Conservation (phyloP, 805 yeast species). For the Scheffersomyces ergatensis region DNA sequence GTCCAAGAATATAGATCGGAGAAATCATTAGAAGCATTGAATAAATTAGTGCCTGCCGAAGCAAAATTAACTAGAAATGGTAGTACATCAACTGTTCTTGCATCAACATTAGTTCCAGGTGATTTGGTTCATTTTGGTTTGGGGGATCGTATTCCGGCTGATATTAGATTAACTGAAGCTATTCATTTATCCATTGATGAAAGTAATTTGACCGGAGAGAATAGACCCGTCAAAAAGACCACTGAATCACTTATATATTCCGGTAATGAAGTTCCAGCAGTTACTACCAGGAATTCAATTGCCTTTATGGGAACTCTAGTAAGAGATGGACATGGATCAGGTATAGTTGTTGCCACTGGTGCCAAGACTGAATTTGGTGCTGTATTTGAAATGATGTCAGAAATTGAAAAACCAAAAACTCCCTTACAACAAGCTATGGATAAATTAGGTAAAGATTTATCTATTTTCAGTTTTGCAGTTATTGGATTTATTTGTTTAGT, state of each 20-base stretch:
- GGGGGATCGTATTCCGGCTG: slow-evolving; percentile 98
- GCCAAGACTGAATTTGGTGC: slow-evolving; percentile 88
- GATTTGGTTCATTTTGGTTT: slow-evolving; percentile 85
- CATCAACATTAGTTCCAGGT: slow-evolving; percentile 90
- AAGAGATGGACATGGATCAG: slow-evolving; percentile 92
- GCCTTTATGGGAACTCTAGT: slow-evolving; percentile 98
- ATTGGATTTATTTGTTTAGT: slow-evolving; percentile 90
- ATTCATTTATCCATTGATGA: slow-evolving; percentile 87
- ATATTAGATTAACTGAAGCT: slow-evolving; percentile 74
- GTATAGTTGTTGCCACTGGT: slow-evolving; percentile 91
- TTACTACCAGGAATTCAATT: slow-evolving; percentile 69
- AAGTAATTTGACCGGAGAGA: slow-evolving; percentile 94
- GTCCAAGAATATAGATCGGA: slow-evolving; percentile 97
- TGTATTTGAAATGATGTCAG: slow-evolving; percentile 93
- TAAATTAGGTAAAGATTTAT: slow-evolving; percentile 86
- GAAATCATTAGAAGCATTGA: slow-evolving; percentile 88
- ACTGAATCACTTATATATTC: slow-evolving; percentile 39
- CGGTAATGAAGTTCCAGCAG: slow-evolving; percentile 42
- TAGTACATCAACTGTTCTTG: slow-evolving; percentile 74
- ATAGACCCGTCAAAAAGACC: slow-evolving; percentile 75
- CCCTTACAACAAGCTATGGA: slow-evolving; percentile 97
- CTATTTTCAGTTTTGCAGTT: slow-evolving; percentile 77
- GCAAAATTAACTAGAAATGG: slow-evolving; percentile 88
- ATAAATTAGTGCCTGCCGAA: slow-evolving; percentile 93
- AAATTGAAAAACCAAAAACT: slow-evolving; percentile 95